Percentiles rank a stretch among this genome's conserved stretches.
phyloP scores from a whole-genome alignment of 2,329 filamentous ascomycete genomes.

The Fusarium heterosporum region DNA sequence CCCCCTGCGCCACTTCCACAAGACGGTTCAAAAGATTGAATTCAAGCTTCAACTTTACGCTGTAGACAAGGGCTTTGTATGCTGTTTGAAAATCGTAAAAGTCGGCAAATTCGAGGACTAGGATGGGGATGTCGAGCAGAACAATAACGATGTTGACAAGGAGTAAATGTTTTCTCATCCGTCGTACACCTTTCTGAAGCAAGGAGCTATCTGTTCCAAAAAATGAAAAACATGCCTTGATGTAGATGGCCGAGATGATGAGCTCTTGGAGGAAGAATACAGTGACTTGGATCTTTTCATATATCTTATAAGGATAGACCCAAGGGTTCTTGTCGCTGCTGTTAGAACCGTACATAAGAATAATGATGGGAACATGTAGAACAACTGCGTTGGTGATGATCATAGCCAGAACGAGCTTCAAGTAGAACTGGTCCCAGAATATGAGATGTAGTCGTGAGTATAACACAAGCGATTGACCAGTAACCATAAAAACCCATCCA shows the following conservation, averaged over 20 bases:
- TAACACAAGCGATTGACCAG: conserved; percentile 70
- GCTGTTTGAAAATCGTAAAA: conserved; percentile 44
- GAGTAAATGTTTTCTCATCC: conserved; percentile 53
- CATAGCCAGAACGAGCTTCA: conserved; percentile 65
- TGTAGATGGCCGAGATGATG: conserved; percentile 64
- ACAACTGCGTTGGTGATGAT: conserved; percentile 65
- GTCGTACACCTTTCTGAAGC: background rate
- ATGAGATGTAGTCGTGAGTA: conserved; percentile 73
- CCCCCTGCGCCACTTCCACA: conserved; percentile 16
- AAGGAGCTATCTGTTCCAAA: conserved; percentile 16
- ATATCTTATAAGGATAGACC: conserved; percentile 54
- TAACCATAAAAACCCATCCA: conserved; percentile 62
- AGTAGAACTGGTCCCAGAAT: conserved; percentile 59
- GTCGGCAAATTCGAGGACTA: conserved; percentile 55
- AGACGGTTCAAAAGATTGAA: conserved; percentile 52
- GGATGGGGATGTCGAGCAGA: conserved; percentile 52
- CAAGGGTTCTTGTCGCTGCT: conserved; percentile 42
- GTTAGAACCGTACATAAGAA: conserved; percentile 67
- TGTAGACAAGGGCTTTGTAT: conserved; percentile 49
- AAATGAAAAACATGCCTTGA: conserved; percentile 43
- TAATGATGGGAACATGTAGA: conserved; percentile 63
- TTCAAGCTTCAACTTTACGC: conserved; percentile 54
- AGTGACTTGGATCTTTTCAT: conserved; percentile 67
- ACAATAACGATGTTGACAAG: conserved; percentile 58
- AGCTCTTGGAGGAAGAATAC: conserved; percentile 67